Conservation (phyloP, 768 basidiomycete species). For the Suillus americanus region DNA sequence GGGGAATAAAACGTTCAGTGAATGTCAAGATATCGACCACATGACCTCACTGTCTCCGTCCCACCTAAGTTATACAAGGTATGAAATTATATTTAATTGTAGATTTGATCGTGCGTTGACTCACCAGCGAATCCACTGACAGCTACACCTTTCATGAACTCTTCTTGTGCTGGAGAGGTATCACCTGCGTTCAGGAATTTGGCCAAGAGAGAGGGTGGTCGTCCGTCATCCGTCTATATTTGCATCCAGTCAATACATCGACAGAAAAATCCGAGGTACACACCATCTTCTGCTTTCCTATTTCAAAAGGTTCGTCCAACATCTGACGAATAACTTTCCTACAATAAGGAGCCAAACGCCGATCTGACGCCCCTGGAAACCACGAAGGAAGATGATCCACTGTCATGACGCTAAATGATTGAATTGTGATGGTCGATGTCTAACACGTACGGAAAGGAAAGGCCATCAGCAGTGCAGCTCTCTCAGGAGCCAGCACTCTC, state of each 20-base stretch:
- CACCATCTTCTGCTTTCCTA: constrained; percentile 28
- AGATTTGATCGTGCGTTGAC: neutral
- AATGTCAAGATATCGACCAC: neutral
- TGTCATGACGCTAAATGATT: neutral
- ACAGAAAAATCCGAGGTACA: neutral
- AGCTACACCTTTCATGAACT: constrained; percentile 3
- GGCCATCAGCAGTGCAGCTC: constrained; percentile 5
- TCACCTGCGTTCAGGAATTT: neutral
- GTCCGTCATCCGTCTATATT: neutral
- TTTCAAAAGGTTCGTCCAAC: constrained; percentile 23
- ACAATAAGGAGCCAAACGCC: neutral
- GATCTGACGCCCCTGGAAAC: constrained; percentile 11
- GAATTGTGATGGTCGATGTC: too few species aligned
- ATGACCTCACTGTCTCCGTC: constrained; percentile 20
- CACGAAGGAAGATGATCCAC: constrained; percentile 12
- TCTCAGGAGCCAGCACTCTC: constrained; percentile 3
- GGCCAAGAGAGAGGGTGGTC: neutral
- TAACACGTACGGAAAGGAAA: constrained; percentile 11
- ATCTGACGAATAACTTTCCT: neutral
- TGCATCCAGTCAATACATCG: neutral
- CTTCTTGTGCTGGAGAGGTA: neutral
- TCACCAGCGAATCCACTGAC: constrained; percentile 4
- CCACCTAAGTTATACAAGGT: constrained; percentile 10
- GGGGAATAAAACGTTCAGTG: neutral
- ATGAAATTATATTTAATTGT: neutral